phyloP scores from a whole-genome alignment of 352 stramenopile genomes.

The Pythium aphanidermatum region DNA sequence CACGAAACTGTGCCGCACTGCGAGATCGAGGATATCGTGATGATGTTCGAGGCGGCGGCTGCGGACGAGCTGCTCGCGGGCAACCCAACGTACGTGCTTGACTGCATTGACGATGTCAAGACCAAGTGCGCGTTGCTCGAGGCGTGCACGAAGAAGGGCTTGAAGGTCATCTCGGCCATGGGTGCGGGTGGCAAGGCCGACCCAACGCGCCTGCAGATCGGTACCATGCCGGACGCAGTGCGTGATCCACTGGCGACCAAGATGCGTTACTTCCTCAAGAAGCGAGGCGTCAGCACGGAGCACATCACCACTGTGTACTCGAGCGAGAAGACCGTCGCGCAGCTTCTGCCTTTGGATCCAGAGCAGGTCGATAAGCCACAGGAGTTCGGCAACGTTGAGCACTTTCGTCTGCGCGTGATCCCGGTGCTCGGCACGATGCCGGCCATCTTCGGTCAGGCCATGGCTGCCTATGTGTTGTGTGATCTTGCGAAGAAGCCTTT shows the following conservation, averaged over 20 bases:
- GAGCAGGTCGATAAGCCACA: conserved; percentile 85
- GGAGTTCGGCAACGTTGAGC: conserved; percentile 95
- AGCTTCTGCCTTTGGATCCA: conserved; percentile 92
- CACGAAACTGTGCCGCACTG: conserved; percentile 70
- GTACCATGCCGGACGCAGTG: conserved; percentile 90
- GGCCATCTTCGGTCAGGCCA: conserved; percentile 96
- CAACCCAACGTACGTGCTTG: conserved; percentile 92
- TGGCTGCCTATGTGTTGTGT: conserved; percentile 93
- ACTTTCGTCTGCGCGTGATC: conserved; percentile 95
- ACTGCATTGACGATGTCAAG: conserved; percentile 99
- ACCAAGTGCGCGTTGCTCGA: conserved; percentile 95
- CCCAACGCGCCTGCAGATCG: conserved; percentile 96
- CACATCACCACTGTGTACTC: conserved; percentile 89
- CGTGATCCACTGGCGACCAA: conserved; percentile 95
- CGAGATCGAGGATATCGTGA: conserved; percentile 76
- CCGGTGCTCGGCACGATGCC: conserved; percentile 93
- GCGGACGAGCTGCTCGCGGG: conserved; percentile 80
- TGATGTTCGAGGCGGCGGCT: conserved; percentile 88
- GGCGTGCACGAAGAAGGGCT: conserved; percentile 73
- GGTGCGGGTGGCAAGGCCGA: conserved; percentile 96
- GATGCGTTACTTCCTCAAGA: conserved; percentile 93
- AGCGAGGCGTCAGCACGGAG: conserved; percentile 57
- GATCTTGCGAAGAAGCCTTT: conserved; percentile 91
- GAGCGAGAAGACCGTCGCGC: conserved; percentile 95
- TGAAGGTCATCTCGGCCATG: conserved; percentile 83